Evolutionary conservation across 495 filamentous ascomycete species (phyloP), one percentile per base, ranked within the genome.

Genomic region (Poronia punctata): DNA sequence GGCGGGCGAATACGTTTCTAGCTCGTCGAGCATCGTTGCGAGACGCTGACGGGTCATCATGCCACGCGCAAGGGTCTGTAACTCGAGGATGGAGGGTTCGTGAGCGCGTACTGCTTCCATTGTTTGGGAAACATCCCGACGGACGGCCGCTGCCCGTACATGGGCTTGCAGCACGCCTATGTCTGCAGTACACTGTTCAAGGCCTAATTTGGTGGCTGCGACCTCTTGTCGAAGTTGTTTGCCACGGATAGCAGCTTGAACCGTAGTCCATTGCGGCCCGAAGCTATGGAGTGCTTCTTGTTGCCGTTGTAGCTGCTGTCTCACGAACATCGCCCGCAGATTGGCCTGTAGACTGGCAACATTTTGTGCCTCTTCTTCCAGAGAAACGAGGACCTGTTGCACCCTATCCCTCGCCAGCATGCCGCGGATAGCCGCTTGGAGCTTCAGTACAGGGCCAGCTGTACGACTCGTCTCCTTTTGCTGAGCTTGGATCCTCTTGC

Each of bases 381-480:
- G 56, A 18, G 58, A 60, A 26, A 48, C 46, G 20, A 60, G 59
- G 28, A 69, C 62, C 10, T 45, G 49, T 23, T 59, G 56, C 14
- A 74, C 38, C 17, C 55, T 52, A 22, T 50, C 55, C 30, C 75
- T 67, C 24, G 71, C 45, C 19, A 77, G 23, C 50, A 67, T 57
- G 24, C 74, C 77, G 24, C 74, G 65, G 44, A 68, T 61, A 10
- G 69, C 70, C 17, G 74, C 69, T 46, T 81, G 77, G 19, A 80
- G 54, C 32, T 60, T 49, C 15, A 63, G 54, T 21, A 74, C 60
- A 5, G 71, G 66, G 22, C 64, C 70, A 40, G 62, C 45, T 49
- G 57, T 53, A 49, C 62, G 61, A 47, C 57, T 64, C 11, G 72
- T 72, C 46, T 80, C 68, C 16, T 71, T 61, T 23, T 75, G 61